Percentiles rank a stretch among this genome's conserved stretches.
Conservation (phyloP, 2,329 filamentous ascomycete species). For the Hymenoscyphus fructigenus region DNA sequence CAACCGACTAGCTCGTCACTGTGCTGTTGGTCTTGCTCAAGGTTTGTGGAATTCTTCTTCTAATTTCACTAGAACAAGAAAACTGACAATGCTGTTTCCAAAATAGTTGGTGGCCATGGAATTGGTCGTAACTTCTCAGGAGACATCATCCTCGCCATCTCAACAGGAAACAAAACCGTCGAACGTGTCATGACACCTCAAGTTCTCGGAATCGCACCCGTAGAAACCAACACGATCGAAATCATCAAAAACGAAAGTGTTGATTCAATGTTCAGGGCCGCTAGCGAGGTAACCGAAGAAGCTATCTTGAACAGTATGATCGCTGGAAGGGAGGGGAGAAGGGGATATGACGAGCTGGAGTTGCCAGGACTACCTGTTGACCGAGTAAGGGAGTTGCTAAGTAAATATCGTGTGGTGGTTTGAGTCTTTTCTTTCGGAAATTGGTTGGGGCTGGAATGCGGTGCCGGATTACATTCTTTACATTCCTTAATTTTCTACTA, state of each 20-base stretch:
- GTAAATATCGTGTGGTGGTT: slow-evolving; percentile 25
- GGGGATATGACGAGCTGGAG: slow-evolving; percentile 49
- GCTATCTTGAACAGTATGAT: slow-evolving; percentile 61
- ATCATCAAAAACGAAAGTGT: slow-evolving; percentile 59
- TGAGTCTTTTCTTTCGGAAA: slow-evolving; percentile 7
- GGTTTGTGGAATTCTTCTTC: not conserved
- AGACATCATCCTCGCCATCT: slow-evolving; percentile 67
- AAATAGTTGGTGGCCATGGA: slow-evolving; percentile 58
- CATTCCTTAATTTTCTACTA: slow-evolving; percentile 1
- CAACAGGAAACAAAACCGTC: slow-evolving; percentile 50
- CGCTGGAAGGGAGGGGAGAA: slow-evolving; percentile 60
- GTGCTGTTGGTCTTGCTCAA: slow-evolving; percentile 57
- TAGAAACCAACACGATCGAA: slow-evolving; percentile 45
- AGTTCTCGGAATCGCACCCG: slow-evolving; percentile 31
- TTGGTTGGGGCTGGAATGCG: not conserved
- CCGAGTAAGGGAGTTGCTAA: slow-evolving; percentile 24
- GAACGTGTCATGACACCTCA: slow-evolving; percentile 29
- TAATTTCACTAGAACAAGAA: not conserved
- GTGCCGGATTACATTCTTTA: not conserved
- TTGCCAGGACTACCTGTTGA: slow-evolving; percentile 52
- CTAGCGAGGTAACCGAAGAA: slow-evolving; percentile 63
- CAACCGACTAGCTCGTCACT: slow-evolving; percentile 57
- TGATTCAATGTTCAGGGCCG: slow-evolving; percentile 60
- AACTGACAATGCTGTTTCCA: not conserved
- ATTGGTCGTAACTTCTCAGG: slow-evolving; percentile 55